Evolutionary conservation across 2,329 filamentous ascomycete species (phyloP).

Genomic region (Aspergillus glaucus): DNA sequence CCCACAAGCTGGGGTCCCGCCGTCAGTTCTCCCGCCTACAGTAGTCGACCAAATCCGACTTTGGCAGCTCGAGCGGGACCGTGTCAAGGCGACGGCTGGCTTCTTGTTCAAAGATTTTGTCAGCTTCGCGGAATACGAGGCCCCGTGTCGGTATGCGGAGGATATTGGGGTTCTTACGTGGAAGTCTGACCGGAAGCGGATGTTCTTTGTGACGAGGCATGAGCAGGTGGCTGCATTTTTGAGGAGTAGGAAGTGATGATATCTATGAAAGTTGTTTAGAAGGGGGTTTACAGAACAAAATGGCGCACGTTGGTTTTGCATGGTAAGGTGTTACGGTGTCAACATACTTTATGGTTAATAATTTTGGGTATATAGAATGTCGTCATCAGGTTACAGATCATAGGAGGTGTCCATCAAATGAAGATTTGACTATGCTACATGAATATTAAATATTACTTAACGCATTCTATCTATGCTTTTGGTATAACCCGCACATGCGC

Average conservation of each 20-base stretch:
- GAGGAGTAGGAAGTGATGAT: conserved; percentile 49
- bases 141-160: conserved; percentile 60
- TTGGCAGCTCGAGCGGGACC: conserved; percentile 95
- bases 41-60: conserved; percentile 96
- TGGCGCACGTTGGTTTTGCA: conserved; percentile 1
- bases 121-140: conserved; percentile 57
- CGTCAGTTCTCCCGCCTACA: conserved; percentile 79
- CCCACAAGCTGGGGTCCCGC: conserved; percentile 33
- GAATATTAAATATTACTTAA: too few relatives aligned
- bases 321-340: conserved; percentile 4
- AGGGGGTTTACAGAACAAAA: not conserved
- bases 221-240: conserved; percentile 83
- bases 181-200: conserved; percentile 70
- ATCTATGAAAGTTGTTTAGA: not conserved
- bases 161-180: conserved; percentile 86
- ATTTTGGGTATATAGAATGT: not conserved
- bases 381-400: not conserved
- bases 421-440: too few relatives aligned
- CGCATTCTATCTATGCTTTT: too few relatives aligned
- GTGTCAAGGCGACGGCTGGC: conserved; percentile 76
- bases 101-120: conserved; percentile 89
- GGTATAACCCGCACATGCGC: too few relatives aligned
- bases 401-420: too few relatives aligned
- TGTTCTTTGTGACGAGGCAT: conserved; percentile 88
- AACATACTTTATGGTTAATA: not conserved